Evolutionary conservation across 2,329 filamentous ascomycete species (phyloP).

Genomic region (Talaromyces amestolkiae): DNA sequence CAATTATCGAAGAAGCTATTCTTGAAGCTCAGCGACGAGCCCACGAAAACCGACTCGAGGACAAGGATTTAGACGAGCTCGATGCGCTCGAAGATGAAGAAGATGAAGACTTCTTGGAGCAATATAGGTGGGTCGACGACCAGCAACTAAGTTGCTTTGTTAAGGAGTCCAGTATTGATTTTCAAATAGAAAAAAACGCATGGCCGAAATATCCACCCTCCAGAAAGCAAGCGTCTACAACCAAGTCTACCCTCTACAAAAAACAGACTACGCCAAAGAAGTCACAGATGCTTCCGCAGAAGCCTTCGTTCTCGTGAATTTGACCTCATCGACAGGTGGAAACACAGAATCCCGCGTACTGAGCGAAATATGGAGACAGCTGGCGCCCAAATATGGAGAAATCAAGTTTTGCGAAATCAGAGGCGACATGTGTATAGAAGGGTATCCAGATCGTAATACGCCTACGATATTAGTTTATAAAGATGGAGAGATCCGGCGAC

Average conservation of each 20-base stretch:
- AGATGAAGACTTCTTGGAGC: conserved; percentile 85
- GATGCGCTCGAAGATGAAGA: conserved; percentile 93
- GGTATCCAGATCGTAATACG: conserved; percentile 91
- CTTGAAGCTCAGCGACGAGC: conserved; percentile 77
- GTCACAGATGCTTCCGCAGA: conserved; percentile 86
- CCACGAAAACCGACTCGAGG: conserved; percentile 88
- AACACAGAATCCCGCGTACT: conserved; percentile 84
- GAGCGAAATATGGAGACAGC: conserved; percentile 79
- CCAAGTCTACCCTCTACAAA: conserved; percentile 88
- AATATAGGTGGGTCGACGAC: conserved; percentile 61
- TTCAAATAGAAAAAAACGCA: conserved; percentile 65
- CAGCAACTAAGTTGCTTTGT: background rate
- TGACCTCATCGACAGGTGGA: conserved; percentile 72
- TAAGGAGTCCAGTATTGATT: background rate
- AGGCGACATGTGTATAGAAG: conserved; percentile 89
- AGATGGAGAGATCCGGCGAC: conserved; percentile 86
- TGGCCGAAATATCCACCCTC: conserved; percentile 75
- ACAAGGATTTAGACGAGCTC: conserved; percentile 90
- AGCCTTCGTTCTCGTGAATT: conserved; percentile 68
- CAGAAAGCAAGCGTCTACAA: conserved; percentile 78
- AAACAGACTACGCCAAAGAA: conserved; percentile 86
- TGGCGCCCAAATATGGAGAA: conserved; percentile 83
- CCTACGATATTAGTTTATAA: conserved; percentile 91
- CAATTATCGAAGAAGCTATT: conserved; percentile 93
- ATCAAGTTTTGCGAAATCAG: conserved; percentile 97